These are phyloP conservation scores for Chrysanthemum lavandulifolium DNA, from an alignment of 129 eudicot genomes.

Conservation along the genomic window DNA sequence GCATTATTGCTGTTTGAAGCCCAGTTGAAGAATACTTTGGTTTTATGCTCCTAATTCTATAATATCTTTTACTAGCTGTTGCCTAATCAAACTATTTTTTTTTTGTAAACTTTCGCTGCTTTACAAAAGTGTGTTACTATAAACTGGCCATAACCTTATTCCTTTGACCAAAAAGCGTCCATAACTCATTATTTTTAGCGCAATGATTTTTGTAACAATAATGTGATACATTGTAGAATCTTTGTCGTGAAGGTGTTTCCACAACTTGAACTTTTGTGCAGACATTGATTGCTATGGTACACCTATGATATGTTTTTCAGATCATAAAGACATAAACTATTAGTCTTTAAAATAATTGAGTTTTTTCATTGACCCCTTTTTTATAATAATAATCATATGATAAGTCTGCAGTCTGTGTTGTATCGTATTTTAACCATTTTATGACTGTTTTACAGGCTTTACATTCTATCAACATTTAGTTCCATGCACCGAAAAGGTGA, in stretches of 20 bases:
- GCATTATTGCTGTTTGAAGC: slow-evolving; percentile 11
- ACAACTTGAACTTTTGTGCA: slow-evolving; percentile 19
- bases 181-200: not conserved
- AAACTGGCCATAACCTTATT: slow-evolving; percentile 20
- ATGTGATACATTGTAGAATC: not conserved
- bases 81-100: not conserved
- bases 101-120: not conserved
- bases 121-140: slow-evolving; percentile 13
- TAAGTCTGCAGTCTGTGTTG: no score
- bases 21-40: not conserved
- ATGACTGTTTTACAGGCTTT: no score
- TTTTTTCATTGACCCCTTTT: not conserved
- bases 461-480: no score
- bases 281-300: not conserved
- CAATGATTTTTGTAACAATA: slow-evolving; percentile 16
- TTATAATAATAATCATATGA: not conserved
- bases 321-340: not conserved
- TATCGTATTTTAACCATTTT: no score
- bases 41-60: slow-evolving; percentile 13
- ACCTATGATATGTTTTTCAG: slow-evolving; percentile 5
- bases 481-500: no score
- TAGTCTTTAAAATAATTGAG: not conserved
- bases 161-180: slow-evolving; percentile 33
- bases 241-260: slow-evolving; percentile 9
- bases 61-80: slow-evolving; percentile 13